phyloP scores from a whole-genome alignment of 768 basidiomycete species.

The Xerocomellus chrysenteron region DNA sequence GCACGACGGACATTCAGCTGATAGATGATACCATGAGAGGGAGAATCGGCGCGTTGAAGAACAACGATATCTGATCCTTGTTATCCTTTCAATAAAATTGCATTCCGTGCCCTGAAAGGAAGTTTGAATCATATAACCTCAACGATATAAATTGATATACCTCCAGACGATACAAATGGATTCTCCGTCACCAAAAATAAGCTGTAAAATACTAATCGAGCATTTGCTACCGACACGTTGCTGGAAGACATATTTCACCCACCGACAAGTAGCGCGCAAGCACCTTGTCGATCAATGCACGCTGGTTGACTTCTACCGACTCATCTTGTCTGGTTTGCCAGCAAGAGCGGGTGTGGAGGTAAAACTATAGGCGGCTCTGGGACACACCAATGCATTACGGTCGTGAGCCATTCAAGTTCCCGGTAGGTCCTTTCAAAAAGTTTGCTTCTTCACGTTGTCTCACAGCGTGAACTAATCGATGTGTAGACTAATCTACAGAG shows the following conservation, averaged over 20 bases:
- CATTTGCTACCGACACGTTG: too few relatives aligned
- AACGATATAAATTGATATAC: slow-evolving; percentile 34
- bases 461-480: not conserved
- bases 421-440: not conserved
- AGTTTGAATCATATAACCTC: too few relatives aligned
- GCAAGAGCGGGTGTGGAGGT: not conserved
- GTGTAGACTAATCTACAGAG: not conserved
- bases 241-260: not conserved
- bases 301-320: slow-evolving; percentile 88
- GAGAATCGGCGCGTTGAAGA: not conserved
- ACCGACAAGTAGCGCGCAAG: slow-evolving; percentile 77
- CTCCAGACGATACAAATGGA: slow-evolving; percentile 79
- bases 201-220: slow-evolving; percentile 61
- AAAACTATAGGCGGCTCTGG: not conserved
- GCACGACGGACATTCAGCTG: slow-evolving; percentile 86
- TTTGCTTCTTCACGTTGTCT: too few relatives aligned
- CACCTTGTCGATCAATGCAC: slow-evolving; percentile 96
- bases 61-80: slow-evolving; percentile 67
- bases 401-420: slow-evolving; percentile 28
- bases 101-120: slow-evolving; percentile 76
- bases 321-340: slow-evolving; percentile 67
- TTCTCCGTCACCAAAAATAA: slow-evolving; percentile 82
- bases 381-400: slow-evolving; percentile 30
- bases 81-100: slow-evolving; percentile 95
- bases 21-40: slow-evolving; percentile 4